Conservation (phyloP, 1,284 basidiomycete species). For the Fistulina hepatica region DNA sequence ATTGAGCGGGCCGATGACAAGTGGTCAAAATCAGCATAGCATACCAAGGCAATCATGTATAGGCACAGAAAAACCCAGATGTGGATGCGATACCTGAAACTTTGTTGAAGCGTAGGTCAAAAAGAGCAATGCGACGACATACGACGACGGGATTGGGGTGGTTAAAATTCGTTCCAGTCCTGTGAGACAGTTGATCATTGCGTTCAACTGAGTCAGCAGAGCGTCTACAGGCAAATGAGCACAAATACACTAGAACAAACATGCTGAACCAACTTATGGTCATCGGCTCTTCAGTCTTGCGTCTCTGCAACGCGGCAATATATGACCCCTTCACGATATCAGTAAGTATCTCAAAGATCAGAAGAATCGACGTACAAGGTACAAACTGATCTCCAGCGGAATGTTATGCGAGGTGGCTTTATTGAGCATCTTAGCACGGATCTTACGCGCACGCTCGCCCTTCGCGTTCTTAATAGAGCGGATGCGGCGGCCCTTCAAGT, state of each 20-base stretch:
- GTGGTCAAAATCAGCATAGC: conserved; percentile 7
- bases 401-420: conserved; percentile 56
- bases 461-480: too few species aligned
- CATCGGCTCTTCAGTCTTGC: conserved; percentile 59
- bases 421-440: conserved; percentile 39
- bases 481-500: conserved; percentile 38
- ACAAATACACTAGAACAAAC: too few species aligned
- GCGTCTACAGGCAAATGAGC: conserved; percentile 34
- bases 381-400: conserved; percentile 64
- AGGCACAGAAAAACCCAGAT: conserved; percentile 52
- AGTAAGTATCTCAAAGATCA: conserved; percentile 2
- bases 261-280: conserved; percentile 33
- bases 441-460: conserved; percentile 45
- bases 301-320: conserved; percentile 45
- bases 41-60: conserved; percentile 42
- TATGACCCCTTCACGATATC: conserved; percentile 43
- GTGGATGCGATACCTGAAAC: conserved; percentile 47
- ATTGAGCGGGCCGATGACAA: too few species aligned
- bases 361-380: conserved; percentile 40
- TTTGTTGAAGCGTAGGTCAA: conserved; percentile 1
- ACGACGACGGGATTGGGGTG: conserved; percentile 74
- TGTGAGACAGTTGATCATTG: conserved; percentile 57
- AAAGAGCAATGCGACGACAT: conserved; percentile 18
- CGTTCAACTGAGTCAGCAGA: conserved; percentile 40
- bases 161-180: conserved; percentile 68